These are phyloP conservation scores for Pulveroboletus sp. DNA, from an alignment of 768 basidiomycete species.

Conservation along the genomic window DNA sequence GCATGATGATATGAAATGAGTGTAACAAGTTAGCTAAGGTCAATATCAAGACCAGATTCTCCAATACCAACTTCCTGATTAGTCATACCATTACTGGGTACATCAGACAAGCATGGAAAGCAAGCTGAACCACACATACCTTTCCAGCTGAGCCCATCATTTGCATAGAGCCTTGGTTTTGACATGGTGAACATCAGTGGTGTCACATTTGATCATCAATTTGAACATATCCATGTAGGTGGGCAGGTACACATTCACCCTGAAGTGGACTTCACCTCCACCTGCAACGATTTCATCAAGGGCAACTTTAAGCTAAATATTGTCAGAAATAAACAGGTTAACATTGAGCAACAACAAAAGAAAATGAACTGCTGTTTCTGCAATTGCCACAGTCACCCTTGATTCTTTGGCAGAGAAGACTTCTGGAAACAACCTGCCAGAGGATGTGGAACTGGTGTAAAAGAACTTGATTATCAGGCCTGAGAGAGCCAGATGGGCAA, in stretches of 20 bases:
- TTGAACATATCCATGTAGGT: neutral
- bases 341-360: neutral
- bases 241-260: neutral
- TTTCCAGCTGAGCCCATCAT: neutral
- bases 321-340: neutral
- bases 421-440: neutral
- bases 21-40: neutral
- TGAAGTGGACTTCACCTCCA: neutral
- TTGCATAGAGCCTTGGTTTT: neutral
- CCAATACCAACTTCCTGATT: too few relatives aligned
- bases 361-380: neutral
- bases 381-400: neutral
- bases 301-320: neutral
- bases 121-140: neutral
- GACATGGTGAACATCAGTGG: neutral
- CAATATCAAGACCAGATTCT: neutral
- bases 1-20: neutral
- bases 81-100: neutral
- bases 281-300: neutral
- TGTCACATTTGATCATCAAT: neutral
- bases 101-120: neutral
- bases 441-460: neutral
- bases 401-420: neutral
- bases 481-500: neutral
- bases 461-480: neutral